Base-by-base conservation (phyloP, 1,284 basidiomycete species). In the Leccinum pachyderme region DNA sequence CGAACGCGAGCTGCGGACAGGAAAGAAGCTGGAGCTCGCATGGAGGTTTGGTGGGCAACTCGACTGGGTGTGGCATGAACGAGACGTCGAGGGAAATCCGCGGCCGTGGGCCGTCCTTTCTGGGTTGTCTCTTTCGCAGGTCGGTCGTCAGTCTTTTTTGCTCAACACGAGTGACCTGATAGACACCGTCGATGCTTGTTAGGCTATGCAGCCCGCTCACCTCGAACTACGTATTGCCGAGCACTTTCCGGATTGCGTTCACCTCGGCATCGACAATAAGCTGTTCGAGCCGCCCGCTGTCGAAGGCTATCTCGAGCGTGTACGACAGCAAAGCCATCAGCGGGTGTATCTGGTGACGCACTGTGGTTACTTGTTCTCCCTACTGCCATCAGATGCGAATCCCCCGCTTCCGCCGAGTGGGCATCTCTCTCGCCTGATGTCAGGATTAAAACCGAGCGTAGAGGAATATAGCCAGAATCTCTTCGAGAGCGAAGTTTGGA, bases 61-160 rank as follows among this genome's bases (percentile, higher is more conserved):
- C 47, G 91, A 95, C 66, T 95, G 92, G 93, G 77, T 93, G 37
- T 87, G 84, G 82, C 76, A 87, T 46, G 80, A 85, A 27, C 70
- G 76, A 15, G 89, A 91, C 62, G 76, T 87, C 2, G 75, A 81
- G 24, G 87, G 83, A 12, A 71, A 79, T 50, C 64, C 72, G n/a
- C 79, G 91, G 41, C 77, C 79, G 39, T 93, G 89, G 87, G 79
- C 80, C 2, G 82, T 91, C 1, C 70, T 94, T 11, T 87, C 80
- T 61, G 92, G 91, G 22, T 63, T 91, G 32, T 82, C 87, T 24
- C 74, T 92, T 56, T 78, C 79, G 60, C 82, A 87, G 74, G 90
- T 87, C 24, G 53, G 46, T 48, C 15, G 5, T 41, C n/a, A 27
- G 18, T 50, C 15, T 24, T 46, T 8, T 18, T 47, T 41, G 15